Evolutionary conservation across 805 yeast genomes (phyloP).

Genomic region (Yarrowia sp.): DNA sequence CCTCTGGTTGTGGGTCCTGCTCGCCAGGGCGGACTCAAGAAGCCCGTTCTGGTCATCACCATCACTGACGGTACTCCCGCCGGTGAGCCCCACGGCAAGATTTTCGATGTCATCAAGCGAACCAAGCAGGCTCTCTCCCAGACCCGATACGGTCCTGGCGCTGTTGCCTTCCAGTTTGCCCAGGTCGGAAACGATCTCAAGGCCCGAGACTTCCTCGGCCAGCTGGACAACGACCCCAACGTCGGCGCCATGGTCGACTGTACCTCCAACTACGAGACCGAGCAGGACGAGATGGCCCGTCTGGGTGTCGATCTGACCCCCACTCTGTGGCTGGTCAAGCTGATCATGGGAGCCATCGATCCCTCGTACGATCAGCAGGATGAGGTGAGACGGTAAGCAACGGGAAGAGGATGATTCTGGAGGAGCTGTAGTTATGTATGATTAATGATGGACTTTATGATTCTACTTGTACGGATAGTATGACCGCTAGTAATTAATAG

Average conservation of each 20-base stretch:
- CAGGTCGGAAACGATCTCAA: conserved; percentile 49
- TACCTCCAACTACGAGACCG: conserved; percentile 47
- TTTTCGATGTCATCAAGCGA: conserved; percentile 44
- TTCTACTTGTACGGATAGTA: too few relatives aligned
- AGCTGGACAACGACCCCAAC: conserved; percentile 46
- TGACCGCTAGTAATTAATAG: neutral
- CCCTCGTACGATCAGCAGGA: conserved; percentile 48
- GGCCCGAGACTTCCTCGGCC: conserved; percentile 47
- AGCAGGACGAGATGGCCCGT: conserved; percentile 48
- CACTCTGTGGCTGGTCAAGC: conserved; percentile 47
- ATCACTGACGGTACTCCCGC: conserved; percentile 50
- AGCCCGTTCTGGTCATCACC: conserved; percentile 48
- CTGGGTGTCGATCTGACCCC: conserved; percentile 48
- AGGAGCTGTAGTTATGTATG: conserved; percentile 6
- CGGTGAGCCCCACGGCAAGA: conserved; percentile 45
- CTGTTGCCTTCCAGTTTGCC: conserved; percentile 49
- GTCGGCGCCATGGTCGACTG: conserved; percentile 48
- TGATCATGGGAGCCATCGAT: conserved; percentile 48
- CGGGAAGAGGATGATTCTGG: neutral
- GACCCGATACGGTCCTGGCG: conserved; percentile 46
- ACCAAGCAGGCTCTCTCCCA: conserved; percentile 44
- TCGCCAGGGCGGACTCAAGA: conserved; percentile 42
- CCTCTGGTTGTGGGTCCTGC: conserved; percentile 47
- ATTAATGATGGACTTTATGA: conserved; percentile 3
- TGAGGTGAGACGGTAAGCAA: conserved; percentile 40